phyloP scores from a whole-genome alignment of 1,139 yeast genomes.

The Nakaseomyces uthaithaninus region DNA sequence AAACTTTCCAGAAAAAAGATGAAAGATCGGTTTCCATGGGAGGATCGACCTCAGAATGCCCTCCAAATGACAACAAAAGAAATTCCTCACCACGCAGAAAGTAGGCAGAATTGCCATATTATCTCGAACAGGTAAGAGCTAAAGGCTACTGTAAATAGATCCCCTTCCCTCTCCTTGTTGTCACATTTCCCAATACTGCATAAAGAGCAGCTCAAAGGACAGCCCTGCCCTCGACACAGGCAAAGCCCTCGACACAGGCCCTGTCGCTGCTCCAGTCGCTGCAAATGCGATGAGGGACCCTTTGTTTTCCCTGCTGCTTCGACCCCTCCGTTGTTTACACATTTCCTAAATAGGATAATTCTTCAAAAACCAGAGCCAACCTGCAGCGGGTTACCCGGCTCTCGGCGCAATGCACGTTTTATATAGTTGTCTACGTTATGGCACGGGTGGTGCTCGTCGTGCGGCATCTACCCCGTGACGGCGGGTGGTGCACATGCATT shows the following conservation, averaged over 20 bases:
- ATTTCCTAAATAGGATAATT: conserved; percentile 1
- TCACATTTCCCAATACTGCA: conserved; percentile 6
- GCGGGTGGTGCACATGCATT: too few species aligned
- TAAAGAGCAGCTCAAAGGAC: background rate
- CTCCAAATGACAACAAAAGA: too few species aligned
- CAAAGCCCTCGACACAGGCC: background rate
- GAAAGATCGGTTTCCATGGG: too few species aligned
- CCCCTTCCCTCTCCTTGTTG: background rate
- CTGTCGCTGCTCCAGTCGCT: background rate
- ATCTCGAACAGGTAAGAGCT: conserved; percentile 1
- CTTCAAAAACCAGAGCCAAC: too few species aligned
- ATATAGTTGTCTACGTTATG: background rate
- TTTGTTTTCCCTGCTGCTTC: background rate
- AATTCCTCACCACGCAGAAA: too few species aligned
- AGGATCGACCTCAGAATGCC: too few species aligned
- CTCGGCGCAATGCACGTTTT: too few species aligned
- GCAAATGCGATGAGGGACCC: background rate
- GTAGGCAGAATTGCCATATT: too few species aligned
- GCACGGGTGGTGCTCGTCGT: background rate
- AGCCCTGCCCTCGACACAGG: background rate
- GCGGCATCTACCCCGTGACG: background rate
- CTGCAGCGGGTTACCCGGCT: too few species aligned
- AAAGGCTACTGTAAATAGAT: background rate
- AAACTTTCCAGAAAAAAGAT: too few species aligned
- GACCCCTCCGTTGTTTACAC: background rate